Evolutionary conservation across 805 yeast species (phyloP).

Genomic region (Wickerhamiella allomyrinae): DNA sequence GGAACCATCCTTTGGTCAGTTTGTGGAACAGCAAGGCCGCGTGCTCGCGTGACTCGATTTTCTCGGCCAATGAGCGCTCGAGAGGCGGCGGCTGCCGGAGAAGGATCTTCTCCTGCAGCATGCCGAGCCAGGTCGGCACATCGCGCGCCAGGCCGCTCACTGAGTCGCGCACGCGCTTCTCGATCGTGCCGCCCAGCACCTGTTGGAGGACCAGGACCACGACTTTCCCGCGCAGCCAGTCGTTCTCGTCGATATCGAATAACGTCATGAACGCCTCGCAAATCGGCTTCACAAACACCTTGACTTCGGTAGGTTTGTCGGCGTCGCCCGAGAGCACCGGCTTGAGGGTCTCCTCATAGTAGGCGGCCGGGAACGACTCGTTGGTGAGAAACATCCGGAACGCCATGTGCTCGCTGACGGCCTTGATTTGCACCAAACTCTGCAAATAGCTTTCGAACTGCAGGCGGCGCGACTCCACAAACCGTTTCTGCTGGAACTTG

Average conservation of each 20-base stretch:
- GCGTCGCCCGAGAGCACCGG: neutral
- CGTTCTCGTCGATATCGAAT: constrained; percentile 52
- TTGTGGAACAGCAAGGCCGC: constrained; percentile 42
- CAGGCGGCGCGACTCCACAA: constrained; percentile 48
- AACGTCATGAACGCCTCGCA: constrained; percentile 59
- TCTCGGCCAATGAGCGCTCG: constrained; percentile 10
- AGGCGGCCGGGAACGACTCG: constrained; percentile 35
- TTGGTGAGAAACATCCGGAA: constrained; percentile 68
- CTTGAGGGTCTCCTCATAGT: constrained; percentile 3
- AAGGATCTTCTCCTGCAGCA: constrained; percentile 11
- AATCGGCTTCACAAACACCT: constrained; percentile 33
- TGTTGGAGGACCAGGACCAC: constrained; percentile 70
- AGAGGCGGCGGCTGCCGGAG: neutral
- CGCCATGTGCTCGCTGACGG: constrained; percentile 57
- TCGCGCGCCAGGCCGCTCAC: constrained; percentile 23
- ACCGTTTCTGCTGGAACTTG: constrained; percentile 47
- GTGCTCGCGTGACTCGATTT: constrained; percentile 36
- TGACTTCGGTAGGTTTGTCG: constrained; percentile 3
- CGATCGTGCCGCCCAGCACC: constrained; percentile 75
- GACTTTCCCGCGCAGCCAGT: constrained; percentile 80
- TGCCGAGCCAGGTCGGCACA: constrained; percentile 25
- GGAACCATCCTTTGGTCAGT: constrained; percentile 48
- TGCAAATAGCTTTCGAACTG: constrained; percentile 51
- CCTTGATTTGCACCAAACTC: constrained; percentile 42
- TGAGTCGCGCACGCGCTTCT: constrained; percentile 37